Percentiles rank a stretch among this genome's conserved stretches.
phyloP scores from a whole-genome alignment of 352 stramenopile species.

The Elongisporangium prolatum region DNA sequence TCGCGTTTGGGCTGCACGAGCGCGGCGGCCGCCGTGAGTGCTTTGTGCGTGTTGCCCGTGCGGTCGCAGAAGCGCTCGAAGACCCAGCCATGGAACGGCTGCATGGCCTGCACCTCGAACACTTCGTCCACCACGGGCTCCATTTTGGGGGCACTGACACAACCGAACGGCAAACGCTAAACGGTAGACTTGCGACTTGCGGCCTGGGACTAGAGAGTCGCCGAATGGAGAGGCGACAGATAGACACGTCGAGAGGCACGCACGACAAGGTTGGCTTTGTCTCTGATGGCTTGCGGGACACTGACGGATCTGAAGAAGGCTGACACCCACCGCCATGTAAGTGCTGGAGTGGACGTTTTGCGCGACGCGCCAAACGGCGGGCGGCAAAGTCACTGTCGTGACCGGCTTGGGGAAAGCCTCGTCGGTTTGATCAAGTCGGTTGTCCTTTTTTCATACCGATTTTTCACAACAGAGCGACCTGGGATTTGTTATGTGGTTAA shows the following conservation, averaged over 20 bases:
- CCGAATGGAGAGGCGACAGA: neutral
- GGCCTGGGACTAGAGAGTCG: neutral
- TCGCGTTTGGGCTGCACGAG: conserved; percentile 26
- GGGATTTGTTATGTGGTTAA: neutral
- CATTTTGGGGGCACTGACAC: conserved; percentile 14
- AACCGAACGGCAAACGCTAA: neutral
- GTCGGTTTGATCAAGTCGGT: neutral
- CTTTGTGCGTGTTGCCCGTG: conserved; percentile 61
- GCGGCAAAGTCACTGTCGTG: neutral
- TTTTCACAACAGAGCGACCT: neutral
- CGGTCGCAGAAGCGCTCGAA: conserved; percentile 81
- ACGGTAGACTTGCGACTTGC: neutral
- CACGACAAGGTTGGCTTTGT: neutral
- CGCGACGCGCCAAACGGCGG: neutral
- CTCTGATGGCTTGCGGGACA: neutral
- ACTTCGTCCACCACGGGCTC: conserved; percentile 75
- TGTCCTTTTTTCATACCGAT: neutral
- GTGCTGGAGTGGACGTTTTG: neutral
- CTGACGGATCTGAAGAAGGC: neutral
- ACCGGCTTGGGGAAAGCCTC: neutral
- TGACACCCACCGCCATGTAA: neutral
- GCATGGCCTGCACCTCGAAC: conserved; percentile 81
- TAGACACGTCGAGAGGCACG: neutral
- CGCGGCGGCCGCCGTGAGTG: conserved; percentile 47
- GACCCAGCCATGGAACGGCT: conserved; percentile 77